phyloP scores from a whole-genome alignment of 75 land plant species.

The Isoetes taiwanensis region DNA sequence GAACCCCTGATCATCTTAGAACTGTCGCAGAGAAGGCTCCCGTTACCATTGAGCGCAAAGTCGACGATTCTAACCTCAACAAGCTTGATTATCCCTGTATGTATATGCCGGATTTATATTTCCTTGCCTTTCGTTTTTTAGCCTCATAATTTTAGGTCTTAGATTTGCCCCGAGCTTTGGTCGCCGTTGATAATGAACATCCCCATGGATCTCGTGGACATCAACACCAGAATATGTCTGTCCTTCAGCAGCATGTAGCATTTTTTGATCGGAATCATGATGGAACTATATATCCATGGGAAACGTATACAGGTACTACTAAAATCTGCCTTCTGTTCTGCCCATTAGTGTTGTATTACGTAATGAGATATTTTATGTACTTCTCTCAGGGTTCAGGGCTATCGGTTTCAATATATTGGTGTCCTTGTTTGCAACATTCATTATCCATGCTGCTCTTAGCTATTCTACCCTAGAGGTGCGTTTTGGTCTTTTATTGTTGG shows the following conservation, averaged over 20 bases:
- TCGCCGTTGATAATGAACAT: slow-evolving; percentile 45
- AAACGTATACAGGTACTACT: slow-evolving; percentile 45
- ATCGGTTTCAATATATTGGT: slow-evolving; percentile 34
- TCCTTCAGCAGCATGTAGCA: slow-evolving; percentile 74
- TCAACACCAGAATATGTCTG: slow-evolving; percentile 21
- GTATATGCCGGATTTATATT: no score
- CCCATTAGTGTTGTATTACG: not conserved
- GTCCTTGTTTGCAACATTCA: slow-evolving; percentile 21
- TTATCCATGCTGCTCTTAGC: slow-evolving; percentile 44
- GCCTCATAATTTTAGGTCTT: no score
- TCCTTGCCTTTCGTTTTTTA: no score
- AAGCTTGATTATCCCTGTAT: no score
- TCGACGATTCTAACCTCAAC: no score
- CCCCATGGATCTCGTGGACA: slow-evolving; percentile 39
- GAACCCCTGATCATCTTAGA: no score
- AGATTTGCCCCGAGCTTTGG: slow-evolving; percentile 55
- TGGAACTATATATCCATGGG: slow-evolving; percentile 85
- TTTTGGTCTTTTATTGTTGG: not conserved
- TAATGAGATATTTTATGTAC: not conserved
- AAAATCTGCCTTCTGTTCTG: not conserved
- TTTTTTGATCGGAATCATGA: slow-evolving; percentile 63
- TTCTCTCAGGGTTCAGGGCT: slow-evolving; percentile 43
- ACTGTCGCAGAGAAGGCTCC: no score
- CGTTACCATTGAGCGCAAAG: no score
- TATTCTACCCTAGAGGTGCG: slow-evolving; percentile 40